A percentile compares a stretch with the other conserved stretches of the same genome.
These are phyloP conservation scores for Borovskyia barvae DNA, from an alignment of 208 protist species.

Conservation along the genomic window DNA sequence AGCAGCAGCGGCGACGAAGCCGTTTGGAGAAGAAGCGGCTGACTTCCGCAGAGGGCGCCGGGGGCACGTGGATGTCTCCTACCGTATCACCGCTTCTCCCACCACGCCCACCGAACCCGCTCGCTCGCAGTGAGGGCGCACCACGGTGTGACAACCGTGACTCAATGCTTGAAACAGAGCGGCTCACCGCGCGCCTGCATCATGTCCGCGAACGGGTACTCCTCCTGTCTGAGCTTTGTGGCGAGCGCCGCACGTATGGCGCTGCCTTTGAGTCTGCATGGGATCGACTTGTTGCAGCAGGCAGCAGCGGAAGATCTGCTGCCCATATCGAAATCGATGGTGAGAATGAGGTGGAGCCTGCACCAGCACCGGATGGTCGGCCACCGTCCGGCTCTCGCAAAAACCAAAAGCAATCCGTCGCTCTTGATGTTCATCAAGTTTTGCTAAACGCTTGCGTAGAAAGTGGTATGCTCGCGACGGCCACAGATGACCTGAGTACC, in stretches of 20 bases:
- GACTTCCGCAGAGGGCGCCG: too few species aligned
- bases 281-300: conserved; percentile 17
- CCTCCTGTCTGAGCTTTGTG: conserved; percentile 51
- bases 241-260: conserved; percentile 43
- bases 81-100: conserved; percentile 1
- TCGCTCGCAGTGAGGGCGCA: background rate
- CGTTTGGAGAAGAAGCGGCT: too few species aligned
- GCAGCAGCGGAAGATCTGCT: background rate
- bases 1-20: background rate
- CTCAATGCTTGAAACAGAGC: conserved; percentile 9
- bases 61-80: background rate
- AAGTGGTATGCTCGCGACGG: conserved; percentile 49
- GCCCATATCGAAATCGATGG: background rate
- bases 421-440: conserved; percentile 36
- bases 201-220: conserved; percentile 34
- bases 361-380: background rate
- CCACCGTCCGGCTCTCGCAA: background rate
- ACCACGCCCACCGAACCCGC: background rate
- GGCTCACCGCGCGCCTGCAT: conserved; percentile 25
- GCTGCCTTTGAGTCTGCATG: conserved; percentile 29
- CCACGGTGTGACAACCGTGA: background rate
- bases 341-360: background rate
- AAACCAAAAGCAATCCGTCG: background rate
- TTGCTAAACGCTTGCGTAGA: conserved; percentile 38
- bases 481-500: conserved; percentile 1